phyloP scores from a whole-genome alignment of 2,329 filamentous ascomycete species.

The Helminthosporium solani region DNA sequence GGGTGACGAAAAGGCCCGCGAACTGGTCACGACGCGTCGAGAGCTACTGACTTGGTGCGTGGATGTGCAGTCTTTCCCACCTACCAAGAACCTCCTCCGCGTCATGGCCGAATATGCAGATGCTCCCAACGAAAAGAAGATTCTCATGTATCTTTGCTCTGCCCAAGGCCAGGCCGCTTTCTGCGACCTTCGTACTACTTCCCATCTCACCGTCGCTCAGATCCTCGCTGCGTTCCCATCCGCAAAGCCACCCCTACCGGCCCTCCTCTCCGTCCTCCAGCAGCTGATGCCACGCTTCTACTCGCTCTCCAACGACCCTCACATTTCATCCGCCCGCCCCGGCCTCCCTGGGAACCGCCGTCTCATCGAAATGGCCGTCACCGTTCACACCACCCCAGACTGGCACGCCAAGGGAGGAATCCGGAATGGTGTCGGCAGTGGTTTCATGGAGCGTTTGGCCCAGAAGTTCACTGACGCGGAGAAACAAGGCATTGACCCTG shows the following conservation, averaged over 20 bases:
- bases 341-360: slow-evolving; percentile 69
- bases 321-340: slow-evolving; percentile 69
- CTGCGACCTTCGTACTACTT: slow-evolving; percentile 87
- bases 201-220: slow-evolving; percentile 80
- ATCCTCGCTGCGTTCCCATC: slow-evolving; percentile 90
- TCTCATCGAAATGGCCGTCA: slow-evolving; percentile 93
- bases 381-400: slow-evolving; percentile 82
- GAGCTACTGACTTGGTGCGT: slow-evolving; percentile 95
- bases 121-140: slow-evolving; percentile 81
- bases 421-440: slow-evolving; percentile 85
- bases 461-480: slow-evolving; percentile 69
- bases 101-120: slow-evolving; percentile 81
- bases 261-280: slow-evolving; percentile 75
- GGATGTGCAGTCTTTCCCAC: slow-evolving; percentile 89
- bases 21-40: slow-evolving; percentile 84
- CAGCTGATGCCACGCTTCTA: slow-evolving; percentile 98
- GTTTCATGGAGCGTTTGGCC: slow-evolving; percentile 88
- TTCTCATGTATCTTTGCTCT: slow-evolving; percentile 81
- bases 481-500: slow-evolving; percentile 51
- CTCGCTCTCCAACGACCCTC: slow-evolving; percentile 93
- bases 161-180: slow-evolving; percentile 89
- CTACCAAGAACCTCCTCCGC: slow-evolving; percentile 83
- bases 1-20: slow-evolving; percentile 83
- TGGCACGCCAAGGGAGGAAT: slow-evolving; percentile 63
- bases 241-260: slow-evolving; percentile 80